Base-by-base conservation (phyloP, 495 filamentous ascomycete genomes). In the Penicillium antarcticum region DNA sequence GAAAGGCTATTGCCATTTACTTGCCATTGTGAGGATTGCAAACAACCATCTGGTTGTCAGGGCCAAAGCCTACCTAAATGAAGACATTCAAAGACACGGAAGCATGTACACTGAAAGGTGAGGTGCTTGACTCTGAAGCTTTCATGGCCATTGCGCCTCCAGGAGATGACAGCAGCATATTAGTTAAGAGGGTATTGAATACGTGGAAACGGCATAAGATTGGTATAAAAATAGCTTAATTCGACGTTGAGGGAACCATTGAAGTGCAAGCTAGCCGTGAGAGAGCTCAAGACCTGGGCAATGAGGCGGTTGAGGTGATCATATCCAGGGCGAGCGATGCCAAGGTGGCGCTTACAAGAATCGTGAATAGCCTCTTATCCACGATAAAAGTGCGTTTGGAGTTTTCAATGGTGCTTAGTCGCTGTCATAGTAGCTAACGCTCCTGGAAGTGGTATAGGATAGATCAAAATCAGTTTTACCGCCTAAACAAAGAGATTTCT, bases 1-100 rank as follows among this genome's bases (percentile, higher is more conserved):
- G 77, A 33, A 95, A 80, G 53, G 88, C 88, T 23, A 92, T 88
- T 42, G 90, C 90, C 90, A 95, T 95, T 79, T 94, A 95, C 75
- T 94, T 94, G 68, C 90, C 90, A 48, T 92, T 89, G 61, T 87
- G 86, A 48, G 90, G 90, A 60, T 95, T 87, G 67, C 90, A 95
- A 62, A 92, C 88, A 24, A 95, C 90, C 90, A 95, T 95, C 77
- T 95, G 90, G 79, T 95, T 94, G 80, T 92, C 88, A 45, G 90
- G 89, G 75, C 94, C 90, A 66, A 92, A 91, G 74, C 88, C 83
- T 83, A 52, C 42, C 14, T 26, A 19, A 19, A 8, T 29, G 24
- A 29, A 29, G 5, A 23, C 21, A 23, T 23, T 23, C 4, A 40
- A 40, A 40, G 17, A 40, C 14, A 16, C 37, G 5, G 2, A 19